Evolutionary conservation across 148 eudicot genomes (phyloP), one percentile per base, ranked within the genome.

Genomic region (Rhododendron molle): DNA sequence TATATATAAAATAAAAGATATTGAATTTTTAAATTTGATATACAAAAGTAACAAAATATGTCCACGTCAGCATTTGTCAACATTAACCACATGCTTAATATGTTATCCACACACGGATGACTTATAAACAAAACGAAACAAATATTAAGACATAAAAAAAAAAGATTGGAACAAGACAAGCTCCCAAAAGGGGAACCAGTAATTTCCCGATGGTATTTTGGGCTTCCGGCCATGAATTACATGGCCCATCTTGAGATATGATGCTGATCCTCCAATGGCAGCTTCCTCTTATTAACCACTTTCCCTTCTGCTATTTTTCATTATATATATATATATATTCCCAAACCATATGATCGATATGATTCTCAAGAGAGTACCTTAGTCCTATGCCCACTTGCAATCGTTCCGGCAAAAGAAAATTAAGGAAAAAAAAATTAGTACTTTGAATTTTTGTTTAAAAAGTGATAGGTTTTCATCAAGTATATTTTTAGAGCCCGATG

Each of bases 221-320:
- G 44, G 83, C 83, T 81, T 56, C 46, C 30, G 26, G 58, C 83
- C 46, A 21, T 56, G 44, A 56, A 56, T 54, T 56, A 8, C 47
- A 54, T 72, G 83, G n/a, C 67, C 71, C 83, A 30, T 49, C 38
- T 1, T 8, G 83, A 54, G 78, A 74, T 81, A 32, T 56, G 46
- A 81, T 81, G 46, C 71, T 56, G 83, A 81, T 81, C 69, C n/a
- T 54, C 67, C 3, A 52, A 12, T 81, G 67, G 67, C 28, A 32
- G 12, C 83, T 54, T 52, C 28, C 43, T 30, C 34, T 10, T 9
- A 23, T n/a, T n/a, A n/a, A n/a, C 13, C 3, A 10, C 32, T 43
- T 78, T n/a, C 81, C 47, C 20, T 28, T 72, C 36, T 72, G 36
- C 76, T 26, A 28, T 72, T 18, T 72, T 32, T 32, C 38, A 32